Percentiles rank a stretch among this genome's conserved stretches.
These are phyloP conservation scores for Rosa chinensis DNA, from an alignment of 306 rosid species.

Conservation along the genomic window DNA sequence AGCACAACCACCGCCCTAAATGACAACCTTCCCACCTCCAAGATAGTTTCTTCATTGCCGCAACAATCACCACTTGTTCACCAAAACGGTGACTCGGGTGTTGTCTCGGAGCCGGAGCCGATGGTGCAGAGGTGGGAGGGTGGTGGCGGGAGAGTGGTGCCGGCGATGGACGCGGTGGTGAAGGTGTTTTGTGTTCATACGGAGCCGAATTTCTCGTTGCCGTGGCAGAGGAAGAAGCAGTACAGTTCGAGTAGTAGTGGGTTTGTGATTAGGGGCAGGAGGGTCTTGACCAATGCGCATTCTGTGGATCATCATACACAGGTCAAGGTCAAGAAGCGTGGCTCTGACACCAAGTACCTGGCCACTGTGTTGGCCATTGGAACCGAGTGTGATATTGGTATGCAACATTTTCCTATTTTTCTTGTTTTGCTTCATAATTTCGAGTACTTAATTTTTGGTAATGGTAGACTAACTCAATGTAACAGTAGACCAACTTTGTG, in stretches of 20 bases:
- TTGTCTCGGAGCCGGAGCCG: slow-evolving; percentile 22
- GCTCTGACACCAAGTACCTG: slow-evolving; percentile 80
- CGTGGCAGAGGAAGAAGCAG: slow-evolving; percentile 87
- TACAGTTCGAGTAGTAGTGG: slow-evolving; percentile 79
- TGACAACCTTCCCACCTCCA: slow-evolving; percentile 27
- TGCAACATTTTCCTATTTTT: background rate
- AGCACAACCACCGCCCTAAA: slow-evolving; percentile 12
- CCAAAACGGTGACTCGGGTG: slow-evolving; percentile 28
- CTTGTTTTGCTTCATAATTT: background rate
- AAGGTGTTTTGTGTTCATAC: slow-evolving; percentile 86
- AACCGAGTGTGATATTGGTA: slow-evolving; percentile 75
- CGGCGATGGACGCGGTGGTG: slow-evolving; percentile 78
- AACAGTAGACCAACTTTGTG: background rate
- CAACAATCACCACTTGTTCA: slow-evolving; percentile 30
- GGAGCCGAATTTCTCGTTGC: slow-evolving; percentile 73
- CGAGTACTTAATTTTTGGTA: background rate
- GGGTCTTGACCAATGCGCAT: slow-evolving; percentile 80
- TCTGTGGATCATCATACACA: slow-evolving; percentile 74
- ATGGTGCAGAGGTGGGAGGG: slow-evolving; percentile 34
- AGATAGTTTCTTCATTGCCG: slow-evolving; percentile 23
- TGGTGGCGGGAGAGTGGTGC: slow-evolving; percentile 47
- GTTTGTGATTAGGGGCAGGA: slow-evolving; percentile 60
- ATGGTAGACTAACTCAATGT: background rate
- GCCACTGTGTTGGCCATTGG: slow-evolving; percentile 84
- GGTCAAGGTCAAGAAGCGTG: slow-evolving; percentile 84